Conservation (phyloP, 139 green algal species). For the Chara braunii region DNA sequence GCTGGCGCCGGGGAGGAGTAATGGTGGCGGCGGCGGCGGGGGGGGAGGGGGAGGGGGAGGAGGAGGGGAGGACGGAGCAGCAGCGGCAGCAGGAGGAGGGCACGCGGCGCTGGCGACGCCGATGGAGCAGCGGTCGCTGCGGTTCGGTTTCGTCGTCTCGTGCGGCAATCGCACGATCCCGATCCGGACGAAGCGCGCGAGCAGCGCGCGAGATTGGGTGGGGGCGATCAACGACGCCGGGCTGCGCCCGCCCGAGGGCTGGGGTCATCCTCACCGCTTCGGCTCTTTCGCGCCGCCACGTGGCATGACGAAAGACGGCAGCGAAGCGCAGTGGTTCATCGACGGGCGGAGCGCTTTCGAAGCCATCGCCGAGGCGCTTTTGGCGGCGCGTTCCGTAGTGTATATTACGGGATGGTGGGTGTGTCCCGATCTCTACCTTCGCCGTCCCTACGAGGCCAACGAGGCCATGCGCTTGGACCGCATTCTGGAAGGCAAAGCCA, state of each 20-base stretch:
- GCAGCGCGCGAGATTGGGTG: constrained; percentile 1
- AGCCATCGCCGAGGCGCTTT: neutral
- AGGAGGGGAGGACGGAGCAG: neutral
- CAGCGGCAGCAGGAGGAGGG: neutral
- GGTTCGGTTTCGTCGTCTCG: neutral
- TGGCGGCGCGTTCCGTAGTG: neutral
- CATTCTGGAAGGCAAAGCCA: neutral
- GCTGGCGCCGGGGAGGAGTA: neutral
- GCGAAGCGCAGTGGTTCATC: constrained; percentile 2
- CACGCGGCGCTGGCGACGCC: neutral
- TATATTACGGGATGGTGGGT: constrained; percentile 16
- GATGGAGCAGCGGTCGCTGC: neutral
- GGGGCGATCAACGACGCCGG: constrained; percentile 1
- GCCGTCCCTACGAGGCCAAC: neutral
- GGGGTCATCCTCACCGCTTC: neutral
- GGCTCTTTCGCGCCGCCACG: neutral
- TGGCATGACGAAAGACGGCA: neutral
- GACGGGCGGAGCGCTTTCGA: neutral
- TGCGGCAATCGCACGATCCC: neutral
- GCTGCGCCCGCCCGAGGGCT: neutral
- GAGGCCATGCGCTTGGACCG: neutral
- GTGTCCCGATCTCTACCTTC: constrained; percentile 4
- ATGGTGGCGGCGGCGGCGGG: neutral
- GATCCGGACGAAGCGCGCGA: neutral
- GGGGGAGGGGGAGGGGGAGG: no score